phyloP scores from a whole-genome alignment of 2,329 filamentous ascomycete genomes.

The Colletotrichum liriopes region DNA sequence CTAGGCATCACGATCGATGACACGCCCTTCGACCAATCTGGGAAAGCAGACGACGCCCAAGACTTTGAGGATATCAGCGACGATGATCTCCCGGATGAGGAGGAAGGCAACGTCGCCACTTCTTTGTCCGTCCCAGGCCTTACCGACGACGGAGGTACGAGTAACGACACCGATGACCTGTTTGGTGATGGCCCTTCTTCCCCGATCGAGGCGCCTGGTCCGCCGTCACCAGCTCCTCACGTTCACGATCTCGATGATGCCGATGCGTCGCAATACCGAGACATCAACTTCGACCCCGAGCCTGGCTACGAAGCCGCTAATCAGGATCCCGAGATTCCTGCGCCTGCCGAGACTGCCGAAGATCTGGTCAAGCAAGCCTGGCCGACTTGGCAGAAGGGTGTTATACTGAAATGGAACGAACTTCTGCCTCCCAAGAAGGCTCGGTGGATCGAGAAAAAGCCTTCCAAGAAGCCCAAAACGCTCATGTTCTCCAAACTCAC shows the following conservation, averaged over 20 bases:
- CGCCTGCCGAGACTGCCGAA: constrained; percentile 79
- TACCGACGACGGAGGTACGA: constrained; percentile 73
- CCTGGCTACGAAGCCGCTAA: constrained; percentile 64
- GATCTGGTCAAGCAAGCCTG: constrained; percentile 86
- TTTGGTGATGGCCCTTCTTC: constrained; percentile 75
- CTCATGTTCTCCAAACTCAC: constrained; percentile 90
- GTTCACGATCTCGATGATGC: constrained; percentile 58
- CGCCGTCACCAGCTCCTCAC: constrained; percentile 62
- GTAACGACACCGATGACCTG: constrained; percentile 75
- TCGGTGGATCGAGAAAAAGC: constrained; percentile 83
- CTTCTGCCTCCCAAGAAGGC: constrained; percentile 87
- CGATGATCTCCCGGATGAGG: constrained; percentile 89
- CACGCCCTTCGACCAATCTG: constrained; percentile 72
- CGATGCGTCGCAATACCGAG: constrained; percentile 56
- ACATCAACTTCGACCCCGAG: constrained; percentile 64
- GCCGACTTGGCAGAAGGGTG: constrained; percentile 84
- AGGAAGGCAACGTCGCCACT: constrained; percentile 64
- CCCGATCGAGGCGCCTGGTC: constrained; percentile 60
- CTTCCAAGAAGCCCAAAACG: constrained; percentile 83
- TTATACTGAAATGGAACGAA: constrained; percentile 84
- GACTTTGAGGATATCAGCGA: constrained; percentile 95
- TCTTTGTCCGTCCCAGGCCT: constrained; percentile 67
- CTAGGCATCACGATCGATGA: constrained; percentile 61
- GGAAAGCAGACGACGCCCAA: constrained; percentile 93
- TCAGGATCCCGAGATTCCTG: constrained; percentile 76